Conservation (phyloP, 1,139 yeast genomes). For the Meyerozyma sp. region DNA sequence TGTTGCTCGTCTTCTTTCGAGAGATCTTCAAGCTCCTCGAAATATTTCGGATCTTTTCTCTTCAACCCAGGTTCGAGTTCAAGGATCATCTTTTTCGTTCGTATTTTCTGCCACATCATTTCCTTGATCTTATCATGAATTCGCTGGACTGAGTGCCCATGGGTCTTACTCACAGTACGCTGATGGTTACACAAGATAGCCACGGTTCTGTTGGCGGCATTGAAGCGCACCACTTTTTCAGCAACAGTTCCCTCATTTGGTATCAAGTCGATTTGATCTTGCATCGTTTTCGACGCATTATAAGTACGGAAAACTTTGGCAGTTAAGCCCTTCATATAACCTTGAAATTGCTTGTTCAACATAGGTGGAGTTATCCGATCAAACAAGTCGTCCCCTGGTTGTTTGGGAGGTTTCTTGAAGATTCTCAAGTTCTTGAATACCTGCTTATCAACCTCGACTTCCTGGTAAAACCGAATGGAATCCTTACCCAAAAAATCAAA, state of each 20-base stretch:
- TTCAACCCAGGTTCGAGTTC: slow-evolving; percentile 52
- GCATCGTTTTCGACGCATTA: slow-evolving; percentile 96
- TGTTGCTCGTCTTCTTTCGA: slow-evolving; percentile 56
- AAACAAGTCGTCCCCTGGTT: slow-evolving; percentile 87
- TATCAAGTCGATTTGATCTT: slow-evolving; percentile 81
- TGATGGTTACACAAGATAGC: slow-evolving; percentile 97
- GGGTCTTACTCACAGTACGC: slow-evolving; percentile 83
- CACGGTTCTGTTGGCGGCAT: slow-evolving; percentile 93
- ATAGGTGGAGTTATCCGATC: slow-evolving; percentile 83
- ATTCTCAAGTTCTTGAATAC: slow-evolving; percentile 84
- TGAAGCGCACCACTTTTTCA: slow-evolving; percentile 81
- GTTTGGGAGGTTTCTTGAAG: slow-evolving; percentile 83
- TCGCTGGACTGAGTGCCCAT: slow-evolving; percentile 73
- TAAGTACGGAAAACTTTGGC: slow-evolving; percentile 98
- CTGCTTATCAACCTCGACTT: slow-evolving; percentile 83
- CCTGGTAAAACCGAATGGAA: slow-evolving; percentile 87
- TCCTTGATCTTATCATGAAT: slow-evolving; percentile 74
- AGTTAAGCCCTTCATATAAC: slow-evolving; percentile 87
- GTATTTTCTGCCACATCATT: slow-evolving; percentile 75
- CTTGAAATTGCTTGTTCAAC: slow-evolving; percentile 81
- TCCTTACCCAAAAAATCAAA: slow-evolving; percentile 96
- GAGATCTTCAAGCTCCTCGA: slow-evolving; percentile 68
- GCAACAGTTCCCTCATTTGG: slow-evolving; percentile 80
- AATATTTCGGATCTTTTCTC: slow-evolving; percentile 53
- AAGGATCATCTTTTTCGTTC: slow-evolving; percentile 67